phyloP scores from a whole-genome alignment of 2,329 filamentous ascomycete genomes.

The Mollisiaceae sp. region DNA sequence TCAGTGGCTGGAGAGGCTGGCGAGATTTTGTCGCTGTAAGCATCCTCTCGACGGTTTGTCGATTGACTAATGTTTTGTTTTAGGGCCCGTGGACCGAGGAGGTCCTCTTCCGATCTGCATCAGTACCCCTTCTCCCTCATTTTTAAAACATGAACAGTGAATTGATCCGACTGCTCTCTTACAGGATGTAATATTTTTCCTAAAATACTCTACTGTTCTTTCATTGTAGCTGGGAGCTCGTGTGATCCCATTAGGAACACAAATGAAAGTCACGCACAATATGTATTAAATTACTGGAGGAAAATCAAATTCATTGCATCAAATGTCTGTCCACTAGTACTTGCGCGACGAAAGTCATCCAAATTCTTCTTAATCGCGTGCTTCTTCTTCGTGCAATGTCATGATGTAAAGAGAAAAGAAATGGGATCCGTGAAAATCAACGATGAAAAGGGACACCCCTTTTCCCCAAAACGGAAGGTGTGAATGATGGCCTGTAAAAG shows the following conservation, averaged over 20 bases:
- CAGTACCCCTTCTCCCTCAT: constrained; percentile 53
- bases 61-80: constrained; percentile 9
- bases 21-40: constrained; percentile 85
- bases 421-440: background rate
- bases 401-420: background rate
- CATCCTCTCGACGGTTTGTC: constrained; percentile 29
- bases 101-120: constrained; percentile 86
- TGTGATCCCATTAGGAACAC: background rate
- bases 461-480: too few species aligned
- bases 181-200: too few species aligned
- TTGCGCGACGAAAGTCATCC: background rate
- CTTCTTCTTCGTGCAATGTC: too few species aligned
- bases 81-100: constrained; percentile 91
- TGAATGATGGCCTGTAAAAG: too few species aligned
- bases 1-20: constrained; percentile 80
- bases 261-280: background rate
- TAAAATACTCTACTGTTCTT: too few species aligned
- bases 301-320: background rate
- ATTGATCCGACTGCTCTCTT: too few species aligned
- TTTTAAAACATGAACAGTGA: too few species aligned
- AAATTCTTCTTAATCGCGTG: too few species aligned
- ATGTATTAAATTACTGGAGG: background rate
- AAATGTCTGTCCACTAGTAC: background rate
- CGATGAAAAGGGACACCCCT: too few species aligned
- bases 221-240: background rate